These are phyloP conservation scores for Skeletonema potamos DNA, from an alignment of 108 stramenopile genomes.

Conservation along the genomic window DNA sequence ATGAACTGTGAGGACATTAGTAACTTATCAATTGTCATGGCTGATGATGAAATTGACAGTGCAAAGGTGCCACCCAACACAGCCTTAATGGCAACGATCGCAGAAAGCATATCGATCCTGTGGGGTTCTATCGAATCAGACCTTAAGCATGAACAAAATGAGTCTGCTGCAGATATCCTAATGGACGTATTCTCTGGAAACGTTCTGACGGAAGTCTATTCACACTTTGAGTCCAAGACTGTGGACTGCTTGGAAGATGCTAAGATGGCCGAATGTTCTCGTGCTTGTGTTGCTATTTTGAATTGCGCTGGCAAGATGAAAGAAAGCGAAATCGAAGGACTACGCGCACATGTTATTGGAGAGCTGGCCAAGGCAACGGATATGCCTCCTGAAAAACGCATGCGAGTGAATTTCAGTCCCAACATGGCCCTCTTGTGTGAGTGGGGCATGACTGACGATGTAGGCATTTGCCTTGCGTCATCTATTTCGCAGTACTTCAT, in stretches of 20 bases:
- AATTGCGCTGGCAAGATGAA: constrained; percentile 59
- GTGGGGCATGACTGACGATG: constrained; percentile 68
- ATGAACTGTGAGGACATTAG: constrained; percentile 16
- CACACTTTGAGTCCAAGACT: constrained; percentile 63
- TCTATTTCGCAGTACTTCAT: constrained; percentile 49
- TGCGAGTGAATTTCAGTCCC: constrained; percentile 39
- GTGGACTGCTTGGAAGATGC: constrained; percentile 7
- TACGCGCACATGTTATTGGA: constrained; percentile 47
- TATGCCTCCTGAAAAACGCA: constrained; percentile 13
- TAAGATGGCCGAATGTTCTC: constrained; percentile 43
- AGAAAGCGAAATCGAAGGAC: constrained; percentile 29
- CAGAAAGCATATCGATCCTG: constrained; percentile 60
- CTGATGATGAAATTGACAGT: constrained; percentile 29
- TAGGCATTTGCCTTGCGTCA: constrained; percentile 48
- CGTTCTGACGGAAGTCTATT: constrained; percentile 51
- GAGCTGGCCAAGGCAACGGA: constrained; percentile 13
- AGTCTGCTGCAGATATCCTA: constrained; percentile 39
- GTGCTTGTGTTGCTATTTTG: constrained; percentile 59
- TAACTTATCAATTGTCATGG: constrained; percentile 20
- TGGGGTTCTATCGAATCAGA: constrained; percentile 65
- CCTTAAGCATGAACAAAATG: constrained; percentile 38
- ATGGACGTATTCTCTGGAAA: constrained; percentile 55
- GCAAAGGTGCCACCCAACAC: constrained; percentile 11
- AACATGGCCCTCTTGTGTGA: constrained; percentile 62
- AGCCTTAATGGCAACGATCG: constrained; percentile 62